Base-by-base conservation (phyloP, 495 filamentous ascomycete species). In the Tuber microsphaerosporum region DNA sequence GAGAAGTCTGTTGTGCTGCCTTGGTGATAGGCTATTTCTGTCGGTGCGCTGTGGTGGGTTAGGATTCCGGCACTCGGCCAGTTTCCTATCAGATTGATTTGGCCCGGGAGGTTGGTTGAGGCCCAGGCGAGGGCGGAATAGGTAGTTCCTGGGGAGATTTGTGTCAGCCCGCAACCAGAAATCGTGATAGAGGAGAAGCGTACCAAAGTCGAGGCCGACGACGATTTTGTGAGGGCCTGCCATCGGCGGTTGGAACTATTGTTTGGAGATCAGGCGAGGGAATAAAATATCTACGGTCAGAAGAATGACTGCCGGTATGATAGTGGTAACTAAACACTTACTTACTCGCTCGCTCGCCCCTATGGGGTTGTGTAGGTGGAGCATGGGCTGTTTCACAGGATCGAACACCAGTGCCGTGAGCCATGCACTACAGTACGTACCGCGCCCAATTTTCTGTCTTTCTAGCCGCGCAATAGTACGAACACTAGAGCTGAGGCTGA, bases 21-120 rank as follows among this genome's bases (percentile, higher is more conserved):
- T 41, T 84, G 74, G 48, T 86, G 84, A 80, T 90, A 90, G 34
- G 86, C 84, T 74, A 90, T 88, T 80, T 90, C 88, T 56, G 88
- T 89, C 0, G 88, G 88, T 16, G 89, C 88, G 80, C 89, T 89
- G 82, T 90, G 74, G 69, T 73, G 74, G 20, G 74, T 75, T 51
- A 69, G 69, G 16, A 70, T 44, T 20, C 74, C 74, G 22, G 69
- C 74, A 19, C 68, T 43, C 7, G 74, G 74, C 74, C 74, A 75
- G 70, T 39, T 48, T 31, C 70, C 74, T 69, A 75, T 75, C 34
- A 75, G 69, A 42, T 37, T 74, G 39, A 75, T 75, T 41, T 75
- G 74, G 22, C 26, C 48, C 10, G 74, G 74, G 17, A 70, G 71
- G 31, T 69, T 42, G 74, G 74, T 72, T 19, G 74, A 73, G 19